Evolutionary conservation across 2,329 filamentous ascomycete species (phyloP), one percentile per base, ranked within the genome.

Genomic region (Neurospora sp.): DNA sequence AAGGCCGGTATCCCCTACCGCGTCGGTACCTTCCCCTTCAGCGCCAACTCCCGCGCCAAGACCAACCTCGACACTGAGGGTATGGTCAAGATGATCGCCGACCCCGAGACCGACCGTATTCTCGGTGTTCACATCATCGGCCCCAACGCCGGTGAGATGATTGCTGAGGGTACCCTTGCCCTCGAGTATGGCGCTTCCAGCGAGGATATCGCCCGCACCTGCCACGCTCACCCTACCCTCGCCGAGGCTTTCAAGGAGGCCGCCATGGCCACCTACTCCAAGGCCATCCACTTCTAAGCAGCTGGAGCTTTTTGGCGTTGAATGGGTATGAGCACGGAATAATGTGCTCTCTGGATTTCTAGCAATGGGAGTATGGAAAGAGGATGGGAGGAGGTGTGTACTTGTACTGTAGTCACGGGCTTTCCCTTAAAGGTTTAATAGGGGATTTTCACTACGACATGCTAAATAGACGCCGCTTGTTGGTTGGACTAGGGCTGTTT

Each of bases 231-330:
- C 84, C 96, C 96, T 70, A 97, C 94, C 68, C 87, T 99, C 72
- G 90, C 95, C 33, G 96, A 99, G 85, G 96, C 96, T 66, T 98
- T 99, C 88, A 99, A 99, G 87, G 96, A 99, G 88, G 96, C 96
- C 78, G 96, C 96, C 76, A 98, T 99, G 96, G 92, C 93, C 73
- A 97, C 95, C 68, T 93, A 97, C 84, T 89, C 90, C 78, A 96
- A 97, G 86, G 91, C 96, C 75, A 97, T 99, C 81, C 96, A 99
- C 85, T 97, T 91, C 83, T 99, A 92, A 82, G 69, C 1, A 68
- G 28, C 17, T 38, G 38, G 62, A 58, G 70, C 40, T 71, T 38
- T 38, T 17, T 39, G 62, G n/a, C 38, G 67, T 46, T 70, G 46
- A 66, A 66, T 36, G 19, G 66, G 17, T 17, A 39, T 67, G 17